Evolutionary conservation across 129 eudicot genomes (phyloP), one percentile per base, ranked within the genome.

Genomic region (Saussurea involucrata): DNA sequence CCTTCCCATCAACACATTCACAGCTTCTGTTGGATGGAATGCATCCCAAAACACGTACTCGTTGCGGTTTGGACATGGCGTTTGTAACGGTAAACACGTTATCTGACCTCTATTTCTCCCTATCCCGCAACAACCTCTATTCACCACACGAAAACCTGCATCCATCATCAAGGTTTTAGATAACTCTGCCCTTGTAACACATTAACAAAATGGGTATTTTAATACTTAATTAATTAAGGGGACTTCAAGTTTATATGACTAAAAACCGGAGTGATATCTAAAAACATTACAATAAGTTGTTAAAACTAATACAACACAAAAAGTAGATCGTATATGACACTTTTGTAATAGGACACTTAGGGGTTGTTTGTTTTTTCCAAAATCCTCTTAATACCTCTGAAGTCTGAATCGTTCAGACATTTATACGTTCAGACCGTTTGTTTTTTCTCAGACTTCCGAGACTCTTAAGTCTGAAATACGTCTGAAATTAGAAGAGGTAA

Each of bases 1-100:
- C 79, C 73, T 63, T 13, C 89, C 98, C 87, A 94, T 85, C 76
- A 91, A n/a, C 65, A 87, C 80, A 68, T 94, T 91, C 24, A 91
- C 98, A 2, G 97, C 95, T 67, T 80, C 93, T 4, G 98, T 94
- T 5, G 97, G 98, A 70, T 94, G 98, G 13, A 94, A 94, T 3
- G 98, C 98, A 24, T 94, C 98, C 98, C 98, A 94, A 72, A 91
- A 94, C 18, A 94, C 87, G 33, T 94, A 91, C 78, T 83, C 79
- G 1, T 87, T 75, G 55, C 98, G 85, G 72, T 94, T 81, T 5
- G 74, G 61, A 71, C 98, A 94, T 0, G 98, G 98, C 17, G 69
- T 83, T 79, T 91, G 92, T 13, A 94, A 75, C 10, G 98, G 98
- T 55, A 94, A 86, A 61, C 98, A 94, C 17, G 98, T 94, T 32